A percentile compares a stretch with the other conserved stretches of the same genome.
phyloP scores from a whole-genome alignment of 257 asterid genomes.

The Ligustrum vulgare region DNA sequence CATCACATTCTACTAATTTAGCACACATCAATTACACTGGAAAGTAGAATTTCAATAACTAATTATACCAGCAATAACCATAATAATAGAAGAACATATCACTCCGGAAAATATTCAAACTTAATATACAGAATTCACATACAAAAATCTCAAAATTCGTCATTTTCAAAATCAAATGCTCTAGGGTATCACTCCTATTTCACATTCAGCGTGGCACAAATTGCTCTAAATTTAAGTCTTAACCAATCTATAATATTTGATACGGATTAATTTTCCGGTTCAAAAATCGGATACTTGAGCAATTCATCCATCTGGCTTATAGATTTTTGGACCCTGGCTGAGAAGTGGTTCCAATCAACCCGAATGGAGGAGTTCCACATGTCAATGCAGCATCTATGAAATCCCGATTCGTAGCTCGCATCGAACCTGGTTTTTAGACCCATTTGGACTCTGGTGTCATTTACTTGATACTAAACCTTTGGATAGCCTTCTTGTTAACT shows the following conservation, averaged over 20 bases:
- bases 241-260: slow-evolving; percentile 48
- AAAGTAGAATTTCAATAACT: no score
- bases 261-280: slow-evolving; percentile 35
- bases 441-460: slow-evolving; percentile 53
- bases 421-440: slow-evolving; percentile 65
- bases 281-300: slow-evolving; percentile 53
- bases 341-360: slow-evolving; percentile 43
- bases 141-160: slow-evolving; percentile 37
- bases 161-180: slow-evolving; percentile 30
- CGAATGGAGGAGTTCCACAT: slow-evolving; percentile 55
- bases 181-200: slow-evolving; percentile 53
- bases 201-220: slow-evolving; percentile 57
- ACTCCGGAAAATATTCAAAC: no score
- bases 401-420: slow-evolving; percentile 69
- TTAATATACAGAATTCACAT: no score
- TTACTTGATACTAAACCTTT: slow-evolving; percentile 56
- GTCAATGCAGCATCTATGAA: slow-evolving; percentile 61
- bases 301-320: slow-evolving; percentile 57
- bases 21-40: no score
- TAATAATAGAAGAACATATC: no score
- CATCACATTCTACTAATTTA: no score
- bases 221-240: slow-evolving; percentile 55
- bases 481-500: slow-evolving; percentile 64
- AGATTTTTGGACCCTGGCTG: slow-evolving; percentile 39
- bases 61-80: no score